Evolutionary conservation across 164 flowering plant genomes (phyloP), one percentile per base, ranked within the genome.

Genomic region (Annona squamosa): DNA sequence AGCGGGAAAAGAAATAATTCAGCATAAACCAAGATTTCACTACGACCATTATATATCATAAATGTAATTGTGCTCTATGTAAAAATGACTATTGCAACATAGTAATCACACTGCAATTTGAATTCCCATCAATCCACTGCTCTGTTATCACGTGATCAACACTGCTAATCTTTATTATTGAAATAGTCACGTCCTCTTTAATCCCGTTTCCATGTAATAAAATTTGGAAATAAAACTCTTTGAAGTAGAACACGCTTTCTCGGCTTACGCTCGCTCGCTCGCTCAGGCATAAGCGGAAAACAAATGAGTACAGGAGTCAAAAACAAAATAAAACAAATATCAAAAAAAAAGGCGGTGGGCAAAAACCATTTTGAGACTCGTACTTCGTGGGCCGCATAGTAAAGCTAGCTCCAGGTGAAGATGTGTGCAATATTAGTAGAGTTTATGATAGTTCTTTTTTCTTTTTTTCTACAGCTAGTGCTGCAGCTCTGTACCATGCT

Each of bases 401-500:
- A 63, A 42, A 46, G 71, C 18, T 37, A 37, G 61, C 61, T 37
- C 4, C 65, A 19, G 47, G n/a, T 45, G n/a, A 63, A 18, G 45
- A 7, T n/a, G 13, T n/a, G 4, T 68, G 37, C 37, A 26, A 26
- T 26, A 26, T 26, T 26, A 26, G 37, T 26, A 26, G 4, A 16
- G 48, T 13, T 79, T 71, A 82, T 18, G 78, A 73, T 46, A 76
- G 71, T 70, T 75, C 79, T 74, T 41, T 72, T 64, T 82, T 81
- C 47, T 77, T 79, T 75, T 89, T 87, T 26, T 26, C 37, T 5
- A 91, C 87, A 46, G 98, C 94, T 37, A 87, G 72, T 63, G 98
- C 98, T 37, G 96, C 99, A 67, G 99, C 98, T 72, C 84, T 81
- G 79, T 92, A 95, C 99, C 99, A 95, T 61, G 85, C 46, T 26